These are phyloP conservation scores for Hanseniaspora thailandica DNA, from an alignment of 805 yeast genomes.

Conservation along the genomic window DNA sequence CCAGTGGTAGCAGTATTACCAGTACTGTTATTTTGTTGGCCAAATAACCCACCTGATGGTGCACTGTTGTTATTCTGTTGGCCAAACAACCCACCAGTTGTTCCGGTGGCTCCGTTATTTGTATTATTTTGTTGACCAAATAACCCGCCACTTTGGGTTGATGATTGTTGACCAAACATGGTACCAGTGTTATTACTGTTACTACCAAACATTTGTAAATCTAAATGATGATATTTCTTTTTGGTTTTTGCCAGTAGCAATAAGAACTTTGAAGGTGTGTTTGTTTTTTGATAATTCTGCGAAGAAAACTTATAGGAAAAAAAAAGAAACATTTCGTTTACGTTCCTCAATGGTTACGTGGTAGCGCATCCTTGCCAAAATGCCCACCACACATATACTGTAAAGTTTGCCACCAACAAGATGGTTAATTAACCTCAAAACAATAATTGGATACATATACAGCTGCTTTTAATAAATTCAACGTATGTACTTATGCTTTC, in stretches of 20 bases:
- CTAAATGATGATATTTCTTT: slow-evolving; percentile 33
- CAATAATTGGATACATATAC: no score
- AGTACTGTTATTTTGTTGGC: slow-evolving; percentile 19
- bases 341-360: no score
- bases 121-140: slow-evolving; percentile 18
- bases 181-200: background rate
- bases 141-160: slow-evolving; percentile 13
- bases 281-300: no score
- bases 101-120: slow-evolving; percentile 18
- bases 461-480: no score
- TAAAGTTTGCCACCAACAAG: no score
- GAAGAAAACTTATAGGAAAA: no score
- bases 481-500: no score
- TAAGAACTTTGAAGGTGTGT: background rate
- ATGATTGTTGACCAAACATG: slow-evolving; percentile 30
- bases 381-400: no score
- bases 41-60: slow-evolving; percentile 14
- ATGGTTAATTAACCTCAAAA: no score
- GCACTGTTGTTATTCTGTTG: background rate
- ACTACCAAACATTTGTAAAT: slow-evolving; percentile 8
- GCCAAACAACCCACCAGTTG: slow-evolving; percentile 21
- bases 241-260: background rate
- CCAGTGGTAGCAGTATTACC: slow-evolving; percentile 18
- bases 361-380: no score
- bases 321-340: no score